A percentile compares a stretch with the other conserved stretches of the same genome.
These are phyloP conservation scores for Sophora flavescens DNA, from an alignment of 306 rosid genomes.

Conservation along the genomic window DNA sequence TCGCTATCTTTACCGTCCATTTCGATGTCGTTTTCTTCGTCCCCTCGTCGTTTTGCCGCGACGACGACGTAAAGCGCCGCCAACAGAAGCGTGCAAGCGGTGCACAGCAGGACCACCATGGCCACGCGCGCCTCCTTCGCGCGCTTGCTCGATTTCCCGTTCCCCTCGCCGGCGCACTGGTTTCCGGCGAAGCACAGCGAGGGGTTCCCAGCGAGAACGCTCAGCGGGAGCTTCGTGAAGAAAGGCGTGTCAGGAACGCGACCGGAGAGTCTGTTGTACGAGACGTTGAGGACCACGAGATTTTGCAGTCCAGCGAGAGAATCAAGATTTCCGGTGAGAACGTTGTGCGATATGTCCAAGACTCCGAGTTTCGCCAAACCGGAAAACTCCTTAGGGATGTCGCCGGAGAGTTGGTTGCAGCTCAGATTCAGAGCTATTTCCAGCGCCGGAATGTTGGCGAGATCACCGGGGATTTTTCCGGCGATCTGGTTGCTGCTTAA, in stretches of 20 bases:
- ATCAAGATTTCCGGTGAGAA: conserved; percentile 71
- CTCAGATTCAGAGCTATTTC: conserved; percentile 90
- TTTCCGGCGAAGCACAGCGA: conserved; percentile 70
- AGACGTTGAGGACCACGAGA: conserved; percentile 86
- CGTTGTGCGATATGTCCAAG: conserved; percentile 81
- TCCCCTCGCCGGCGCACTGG: conserved; percentile 48
- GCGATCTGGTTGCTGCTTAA: conserved; percentile 67
- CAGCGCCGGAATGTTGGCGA: conserved; percentile 74
- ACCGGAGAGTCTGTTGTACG: conserved; percentile 83
- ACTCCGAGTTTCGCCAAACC: conserved; percentile 74
- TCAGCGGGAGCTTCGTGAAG: conserved; percentile 81
- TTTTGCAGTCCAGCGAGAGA: conserved; percentile 73
- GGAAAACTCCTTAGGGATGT: conserved; percentile 70
- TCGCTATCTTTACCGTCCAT: conserved; percentile 59
- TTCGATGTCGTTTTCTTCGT: conserved; percentile 54
- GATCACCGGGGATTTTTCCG: conserved; percentile 69
- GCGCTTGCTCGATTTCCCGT: conserved; percentile 33
- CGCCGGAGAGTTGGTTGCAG: conserved; percentile 72
- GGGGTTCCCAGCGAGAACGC: conserved; percentile 77
- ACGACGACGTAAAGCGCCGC: conserved; percentile 78
- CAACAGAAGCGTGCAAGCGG: conserved; percentile 73
- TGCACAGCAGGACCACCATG: conserved; percentile 75
- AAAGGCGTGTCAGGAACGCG: conserved; percentile 80
- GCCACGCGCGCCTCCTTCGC: conserved; percentile 77
- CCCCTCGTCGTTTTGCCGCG: conserved; percentile 55